A percentile compares a stretch with the other conserved stretches of the same genome.
Evolutionary conservation across 163 green algal genomes (phyloP).

Genomic region (Chlorella variabilis): DNA sequence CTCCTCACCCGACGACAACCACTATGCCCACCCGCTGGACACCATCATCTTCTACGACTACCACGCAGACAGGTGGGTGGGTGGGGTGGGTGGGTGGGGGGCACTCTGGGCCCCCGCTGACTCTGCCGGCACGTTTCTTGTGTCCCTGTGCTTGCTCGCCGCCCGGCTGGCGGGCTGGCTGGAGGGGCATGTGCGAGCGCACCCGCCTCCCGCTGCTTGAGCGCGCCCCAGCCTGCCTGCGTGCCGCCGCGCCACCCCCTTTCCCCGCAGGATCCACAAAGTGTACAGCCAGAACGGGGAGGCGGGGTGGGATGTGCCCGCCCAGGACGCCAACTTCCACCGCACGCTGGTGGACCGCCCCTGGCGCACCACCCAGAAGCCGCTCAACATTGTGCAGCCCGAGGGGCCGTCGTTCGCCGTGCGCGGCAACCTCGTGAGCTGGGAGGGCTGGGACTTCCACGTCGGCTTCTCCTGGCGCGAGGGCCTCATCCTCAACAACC

Average conservation of each 20-base stretch:
- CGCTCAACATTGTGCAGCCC: conserved; percentile 82
- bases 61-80: conserved; percentile 38
- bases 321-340: conserved; percentile 62
- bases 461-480: conserved; percentile 88
- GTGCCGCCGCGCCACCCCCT: not conserved
- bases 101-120: too few relatives aligned
- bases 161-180: too few relatives aligned
- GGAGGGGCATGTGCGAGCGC: too few relatives aligned
- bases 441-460: conserved; percentile 87
- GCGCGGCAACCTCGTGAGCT: conserved; percentile 75
- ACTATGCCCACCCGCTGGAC: conserved; percentile 76
- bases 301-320: conserved; percentile 44
- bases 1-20: conserved; percentile 60
- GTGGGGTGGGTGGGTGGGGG: not conserved
- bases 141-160: too few relatives aligned
- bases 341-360: conserved; percentile 51
- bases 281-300: conserved; percentile 74
- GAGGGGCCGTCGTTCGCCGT: conserved; percentile 67
- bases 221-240: too few relatives aligned
- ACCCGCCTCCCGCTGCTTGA: too few relatives aligned
- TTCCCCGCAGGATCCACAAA: conserved; percentile 44
- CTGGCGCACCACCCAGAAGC: conserved; percentile 69
- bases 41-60: conserved; percentile 69
- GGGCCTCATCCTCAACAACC: conserved; percentile 85
- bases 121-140: too few relatives aligned